Evolutionary conservation across 2,329 filamentous ascomycete genomes (phyloP).

Genomic region (Beauveria medogensis): DNA sequence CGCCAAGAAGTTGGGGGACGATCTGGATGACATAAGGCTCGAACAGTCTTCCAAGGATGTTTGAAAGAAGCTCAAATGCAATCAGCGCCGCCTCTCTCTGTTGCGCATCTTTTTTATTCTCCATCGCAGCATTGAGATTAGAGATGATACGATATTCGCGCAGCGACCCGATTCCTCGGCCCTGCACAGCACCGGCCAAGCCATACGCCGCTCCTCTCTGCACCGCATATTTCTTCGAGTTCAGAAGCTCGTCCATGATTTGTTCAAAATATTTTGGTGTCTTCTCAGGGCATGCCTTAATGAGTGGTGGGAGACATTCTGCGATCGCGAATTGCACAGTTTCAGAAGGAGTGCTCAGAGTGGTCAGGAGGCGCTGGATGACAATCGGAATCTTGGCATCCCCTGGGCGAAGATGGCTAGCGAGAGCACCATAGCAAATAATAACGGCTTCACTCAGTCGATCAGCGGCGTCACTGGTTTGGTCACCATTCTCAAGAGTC

Average conservation of each 20-base stretch:
- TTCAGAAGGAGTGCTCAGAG: constrained; percentile 89
- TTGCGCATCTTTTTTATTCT: constrained; percentile 89
- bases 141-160: constrained; percentile 82
- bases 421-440: constrained; percentile 91
- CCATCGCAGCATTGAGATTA: constrained; percentile 70
- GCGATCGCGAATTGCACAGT: constrained; percentile 95
- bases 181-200: constrained; percentile 79
- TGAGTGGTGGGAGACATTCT: constrained; percentile 85
- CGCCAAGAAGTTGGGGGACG: constrained; percentile 78
- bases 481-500: constrained; percentile 78
- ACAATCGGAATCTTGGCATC: constrained; percentile 84
- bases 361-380: constrained; percentile 75
- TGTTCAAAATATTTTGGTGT: constrained; percentile 72
- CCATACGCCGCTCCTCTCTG: constrained; percentile 93
- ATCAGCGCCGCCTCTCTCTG: constrained; percentile 83
- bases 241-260: constrained; percentile 73
- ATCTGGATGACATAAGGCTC: constrained; percentile 96
- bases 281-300: constrained; percentile 71
- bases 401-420: constrained; percentile 75
- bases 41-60: constrained; percentile 78
- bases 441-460: constrained; percentile 95
- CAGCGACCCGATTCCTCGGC: constrained; percentile 75
- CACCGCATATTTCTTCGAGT: constrained; percentile 84
- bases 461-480: constrained; percentile 72
- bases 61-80: constrained; percentile 83